Percentiles rank a stretch among this genome's conserved stretches.
phyloP scores from a whole-genome alignment of 306 rosid genomes.

The Prunus armeniaca region DNA sequence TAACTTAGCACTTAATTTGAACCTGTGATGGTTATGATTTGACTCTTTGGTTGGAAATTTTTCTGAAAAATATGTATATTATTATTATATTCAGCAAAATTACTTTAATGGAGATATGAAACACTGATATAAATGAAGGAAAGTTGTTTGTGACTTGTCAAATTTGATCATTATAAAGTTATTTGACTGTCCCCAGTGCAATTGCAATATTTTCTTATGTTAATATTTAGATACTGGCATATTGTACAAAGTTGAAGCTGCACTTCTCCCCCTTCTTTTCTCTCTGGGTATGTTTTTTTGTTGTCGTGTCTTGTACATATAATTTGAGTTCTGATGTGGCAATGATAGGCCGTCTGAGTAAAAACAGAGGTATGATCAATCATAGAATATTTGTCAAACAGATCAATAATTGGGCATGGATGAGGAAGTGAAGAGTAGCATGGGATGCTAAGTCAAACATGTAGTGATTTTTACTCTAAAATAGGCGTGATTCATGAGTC shows the following conservation, averaged over 20 bases:
- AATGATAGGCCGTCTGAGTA: background rate
- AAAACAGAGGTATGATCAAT: background rate
- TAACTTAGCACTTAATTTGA: background rate
- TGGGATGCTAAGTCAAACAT: too few relatives aligned
- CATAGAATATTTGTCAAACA: background rate
- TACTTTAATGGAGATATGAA: background rate
- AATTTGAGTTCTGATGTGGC: background rate
- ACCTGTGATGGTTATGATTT: background rate
- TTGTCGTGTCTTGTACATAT: too few relatives aligned
- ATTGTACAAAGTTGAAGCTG: background rate
- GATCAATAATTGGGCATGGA: too few relatives aligned
- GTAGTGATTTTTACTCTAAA: too few relatives aligned
- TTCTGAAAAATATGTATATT: background rate
- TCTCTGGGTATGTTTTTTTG: background rate
- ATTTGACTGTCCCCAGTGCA: background rate
- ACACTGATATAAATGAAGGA: background rate
- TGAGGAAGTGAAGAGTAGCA: too few relatives aligned
- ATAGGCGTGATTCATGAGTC: background rate
- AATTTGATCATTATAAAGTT: background rate
- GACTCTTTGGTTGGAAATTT: background rate
- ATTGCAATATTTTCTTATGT: too few relatives aligned
- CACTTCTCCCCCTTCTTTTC: background rate
- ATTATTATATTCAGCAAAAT: background rate
- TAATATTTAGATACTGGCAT: background rate
- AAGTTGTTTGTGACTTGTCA: background rate